Evolutionary conservation across 306 rosid genomes (phyloP).

Genomic region (Quercus gilva): DNA sequence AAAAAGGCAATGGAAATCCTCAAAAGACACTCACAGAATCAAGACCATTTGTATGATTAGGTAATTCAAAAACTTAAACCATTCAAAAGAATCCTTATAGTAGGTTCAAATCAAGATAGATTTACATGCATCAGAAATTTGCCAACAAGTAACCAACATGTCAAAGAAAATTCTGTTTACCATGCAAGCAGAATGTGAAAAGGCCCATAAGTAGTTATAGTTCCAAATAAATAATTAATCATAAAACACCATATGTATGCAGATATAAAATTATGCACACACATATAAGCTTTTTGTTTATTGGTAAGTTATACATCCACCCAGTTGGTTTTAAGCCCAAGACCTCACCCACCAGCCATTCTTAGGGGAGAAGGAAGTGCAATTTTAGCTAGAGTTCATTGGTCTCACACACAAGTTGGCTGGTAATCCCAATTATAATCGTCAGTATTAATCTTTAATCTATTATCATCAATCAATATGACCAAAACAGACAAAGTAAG

Average conservation of each 20-base stretch:
- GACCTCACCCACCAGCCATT: too few relatives aligned
- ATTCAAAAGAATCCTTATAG: background rate
- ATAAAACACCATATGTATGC: background rate
- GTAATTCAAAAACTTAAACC: background rate
- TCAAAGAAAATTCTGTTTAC: background rate
- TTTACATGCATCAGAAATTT: background rate
- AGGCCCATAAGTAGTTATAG: background rate
- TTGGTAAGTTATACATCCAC: too few relatives aligned
- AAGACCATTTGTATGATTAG: background rate
- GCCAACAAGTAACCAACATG: background rate
- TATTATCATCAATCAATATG: background rate
- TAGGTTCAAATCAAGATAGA: background rate
- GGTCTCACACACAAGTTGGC: too few relatives aligned
- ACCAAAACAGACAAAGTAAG: background rate
- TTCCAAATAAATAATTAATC: background rate
- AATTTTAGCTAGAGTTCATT: too few relatives aligned
- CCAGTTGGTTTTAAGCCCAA: too few relatives aligned
- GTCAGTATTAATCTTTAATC: background rate
- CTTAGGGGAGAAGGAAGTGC: too few relatives aligned
- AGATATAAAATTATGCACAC: background rate
- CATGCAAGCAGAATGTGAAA: background rate
- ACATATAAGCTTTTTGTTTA: too few relatives aligned
- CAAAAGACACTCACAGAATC: background rate
- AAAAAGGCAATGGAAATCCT: background rate
- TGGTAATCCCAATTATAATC: background rate